Conservation (phyloP, 2,329 filamentous ascomycete species). For the Onygenales sp. region DNA sequence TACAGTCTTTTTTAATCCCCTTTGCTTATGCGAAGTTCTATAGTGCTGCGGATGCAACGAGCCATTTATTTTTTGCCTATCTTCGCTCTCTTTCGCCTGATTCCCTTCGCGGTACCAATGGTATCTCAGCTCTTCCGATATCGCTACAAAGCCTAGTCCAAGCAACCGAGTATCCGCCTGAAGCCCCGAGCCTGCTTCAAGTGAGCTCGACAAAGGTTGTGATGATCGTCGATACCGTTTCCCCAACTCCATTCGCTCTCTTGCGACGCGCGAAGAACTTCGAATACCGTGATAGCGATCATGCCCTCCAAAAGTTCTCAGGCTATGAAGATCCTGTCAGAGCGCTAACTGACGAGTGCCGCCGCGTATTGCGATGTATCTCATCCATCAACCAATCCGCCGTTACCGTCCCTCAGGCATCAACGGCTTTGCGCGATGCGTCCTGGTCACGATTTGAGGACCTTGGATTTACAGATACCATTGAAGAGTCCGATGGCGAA, state of each 20-base stretch:
- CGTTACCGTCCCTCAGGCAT: slow-evolving; percentile 55
- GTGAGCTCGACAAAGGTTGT: slow-evolving; percentile 78
- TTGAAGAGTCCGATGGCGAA: slow-evolving; percentile 63
- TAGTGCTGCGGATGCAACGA: slow-evolving; percentile 88
- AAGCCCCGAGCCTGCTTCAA: slow-evolving; percentile 65
- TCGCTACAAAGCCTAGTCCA: slow-evolving; percentile 84
- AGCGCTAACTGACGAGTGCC: slow-evolving; percentile 87
- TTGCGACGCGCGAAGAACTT: slow-evolving; percentile 88
- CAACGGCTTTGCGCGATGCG: slow-evolving; percentile 67
- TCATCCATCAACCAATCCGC: slow-evolving; percentile 81
- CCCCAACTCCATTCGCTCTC: slow-evolving; percentile 85
- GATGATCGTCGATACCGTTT: slow-evolving; percentile 94
- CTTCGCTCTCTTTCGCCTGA: slow-evolving; percentile 83
- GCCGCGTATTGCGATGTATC: slow-evolving; percentile 79
- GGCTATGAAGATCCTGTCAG: slow-evolving; percentile 81
- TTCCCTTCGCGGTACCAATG: slow-evolving; percentile 55
- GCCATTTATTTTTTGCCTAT: slow-evolving; percentile 96
- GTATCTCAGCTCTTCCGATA: slow-evolving; percentile 77
- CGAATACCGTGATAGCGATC: slow-evolving; percentile 83
- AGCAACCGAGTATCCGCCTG: slow-evolving; percentile 89
- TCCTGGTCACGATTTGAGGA: slow-evolving; percentile 97
- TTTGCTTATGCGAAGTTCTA: neutral
- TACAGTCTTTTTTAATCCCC: slow-evolving; percentile 5
- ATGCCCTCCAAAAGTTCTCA: slow-evolving; percentile 73
- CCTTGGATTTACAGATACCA: slow-evolving; percentile 71